Evolutionary conservation across 2,329 filamentous ascomycete genomes (phyloP), one percentile per base, ranked within the genome.

Genomic region (Grosmannia serpens): DNA sequence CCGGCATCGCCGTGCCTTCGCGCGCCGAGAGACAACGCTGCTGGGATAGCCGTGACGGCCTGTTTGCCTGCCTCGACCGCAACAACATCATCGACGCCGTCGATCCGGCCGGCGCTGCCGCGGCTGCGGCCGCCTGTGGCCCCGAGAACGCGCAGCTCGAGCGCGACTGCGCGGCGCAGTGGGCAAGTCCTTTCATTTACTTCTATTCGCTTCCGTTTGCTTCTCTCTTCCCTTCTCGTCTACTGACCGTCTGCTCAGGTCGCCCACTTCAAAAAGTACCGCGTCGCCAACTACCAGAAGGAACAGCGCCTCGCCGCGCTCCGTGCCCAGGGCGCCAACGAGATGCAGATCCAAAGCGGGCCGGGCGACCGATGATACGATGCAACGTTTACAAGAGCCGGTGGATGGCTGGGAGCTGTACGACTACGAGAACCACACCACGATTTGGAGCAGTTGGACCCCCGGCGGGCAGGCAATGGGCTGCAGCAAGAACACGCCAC

Each of bases 201-300:
- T 59, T 31, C 56, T 59, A 29, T 57, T 58, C 26, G 51, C 33
- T 50, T 41, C 50, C 53, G 53, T 31, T 58, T 6, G 41, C 31
- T 60, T 26, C 55, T 59, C 35, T 56, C 58, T 27, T 53, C 27
- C 41, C 31, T 50, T 29, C 13, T 24, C 50, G 10, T n/a, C 24
- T 7, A 20, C 26, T 44, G 7, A 26, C 55, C 26, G 9, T 6
- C 49, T 66, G n/a, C n/a, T n/a, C 13, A 94, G 89, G 88, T 96
- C 61, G 90, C 91, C 74, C 97, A 99, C 73, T 99, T 99, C 75
- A 96, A 97, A 78, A 91, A 96, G 73, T 88, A 91, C 75, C 81
- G 94, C 67, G 89, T 97, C 41, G 92, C 95, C 74, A 94, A 99
- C 66, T 81, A 88, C 68, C 88, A 95, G 66, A 90, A 92, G 73